phyloP scores from a whole-genome alignment of 768 basidiomycete species.

The Tylopilus rubrobrunneus region DNA sequence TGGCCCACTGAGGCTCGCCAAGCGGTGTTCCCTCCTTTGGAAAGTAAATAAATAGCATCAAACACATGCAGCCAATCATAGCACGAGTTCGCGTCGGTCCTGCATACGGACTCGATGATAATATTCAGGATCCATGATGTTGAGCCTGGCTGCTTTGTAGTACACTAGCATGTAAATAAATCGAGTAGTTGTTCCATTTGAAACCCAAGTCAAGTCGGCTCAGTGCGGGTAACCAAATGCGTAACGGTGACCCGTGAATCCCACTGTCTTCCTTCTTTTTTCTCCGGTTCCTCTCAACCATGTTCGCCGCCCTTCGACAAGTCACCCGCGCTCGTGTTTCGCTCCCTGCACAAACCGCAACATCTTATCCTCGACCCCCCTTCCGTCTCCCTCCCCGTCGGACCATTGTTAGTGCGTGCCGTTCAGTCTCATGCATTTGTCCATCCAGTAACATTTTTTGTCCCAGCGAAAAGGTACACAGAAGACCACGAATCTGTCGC shows the following conservation, averaged over 20 bases:
- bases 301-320: conserved; percentile 17
- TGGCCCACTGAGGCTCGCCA: neutral
- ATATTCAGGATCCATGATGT: too few relatives aligned
- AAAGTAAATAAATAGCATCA: conserved; percentile 16
- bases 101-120: too few relatives aligned
- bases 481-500: conserved; percentile 82
- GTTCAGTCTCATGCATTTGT: neutral
- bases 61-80: neutral
- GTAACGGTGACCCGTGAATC: neutral
- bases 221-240: conserved; percentile 19
- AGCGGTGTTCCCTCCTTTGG: conserved; percentile 5
- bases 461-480: conserved; percentile 53
- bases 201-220: conserved; percentile 1
- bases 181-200: neutral
- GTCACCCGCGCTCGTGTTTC: conserved; percentile 12
- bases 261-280: conserved; percentile 45
- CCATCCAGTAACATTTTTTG: neutral
- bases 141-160: too few relatives aligned
- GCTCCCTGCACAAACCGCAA: conserved; percentile 2
- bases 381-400: conserved; percentile 12
- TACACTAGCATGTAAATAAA: neutral
- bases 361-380: neutral
- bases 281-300: conserved; percentile 1
- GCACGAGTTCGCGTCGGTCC: too few relatives aligned
- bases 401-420: conserved; percentile 26